These are phyloP conservation scores for Dactylonectria macrodidyma DNA, from an alignment of 2,329 filamentous ascomycete species.

Conservation along the genomic window DNA sequence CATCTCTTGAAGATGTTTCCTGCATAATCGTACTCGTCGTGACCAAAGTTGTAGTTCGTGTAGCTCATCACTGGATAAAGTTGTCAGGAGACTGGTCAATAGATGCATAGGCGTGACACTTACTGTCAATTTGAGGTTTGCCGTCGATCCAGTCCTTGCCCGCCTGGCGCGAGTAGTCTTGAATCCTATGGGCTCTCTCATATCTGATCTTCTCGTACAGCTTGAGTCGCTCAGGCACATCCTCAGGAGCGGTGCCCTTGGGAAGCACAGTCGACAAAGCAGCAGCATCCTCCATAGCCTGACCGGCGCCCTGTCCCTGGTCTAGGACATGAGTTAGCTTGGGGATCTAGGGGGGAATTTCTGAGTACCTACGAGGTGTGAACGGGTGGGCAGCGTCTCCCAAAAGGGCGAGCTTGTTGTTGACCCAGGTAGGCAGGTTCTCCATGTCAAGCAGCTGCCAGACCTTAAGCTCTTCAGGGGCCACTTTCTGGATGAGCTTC, in stretches of 20 bases:
- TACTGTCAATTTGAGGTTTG: constrained; percentile 35
- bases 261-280: constrained; percentile 71
- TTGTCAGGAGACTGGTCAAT: constrained; percentile 5
- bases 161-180: constrained; percentile 68
- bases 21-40: constrained; percentile 42
- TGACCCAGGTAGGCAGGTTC: constrained; percentile 67
- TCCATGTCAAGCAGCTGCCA: constrained; percentile 77
- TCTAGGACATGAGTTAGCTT: constrained; percentile 26
- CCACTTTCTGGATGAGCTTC: constrained; percentile 59
- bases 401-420: constrained; percentile 70
- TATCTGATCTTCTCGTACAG: constrained; percentile 73
- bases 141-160: constrained; percentile 51
- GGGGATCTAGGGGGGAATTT: no score
- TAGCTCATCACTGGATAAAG: constrained; percentile 31
- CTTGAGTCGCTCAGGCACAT: constrained; percentile 69
- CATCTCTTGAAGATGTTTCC: constrained; percentile 31
- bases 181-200: constrained; percentile 70
- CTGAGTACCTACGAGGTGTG: constrained; percentile 58
- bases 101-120: neutral
- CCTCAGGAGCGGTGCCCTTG: constrained; percentile 56
- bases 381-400: constrained; percentile 81
- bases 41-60: constrained; percentile 38
- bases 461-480: constrained; percentile 63
- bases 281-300: constrained; percentile 78
- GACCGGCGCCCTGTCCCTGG: constrained; percentile 62